phyloP scores from a whole-genome alignment of 352 stramenopile species.

The Discostella stelligera region DNA sequence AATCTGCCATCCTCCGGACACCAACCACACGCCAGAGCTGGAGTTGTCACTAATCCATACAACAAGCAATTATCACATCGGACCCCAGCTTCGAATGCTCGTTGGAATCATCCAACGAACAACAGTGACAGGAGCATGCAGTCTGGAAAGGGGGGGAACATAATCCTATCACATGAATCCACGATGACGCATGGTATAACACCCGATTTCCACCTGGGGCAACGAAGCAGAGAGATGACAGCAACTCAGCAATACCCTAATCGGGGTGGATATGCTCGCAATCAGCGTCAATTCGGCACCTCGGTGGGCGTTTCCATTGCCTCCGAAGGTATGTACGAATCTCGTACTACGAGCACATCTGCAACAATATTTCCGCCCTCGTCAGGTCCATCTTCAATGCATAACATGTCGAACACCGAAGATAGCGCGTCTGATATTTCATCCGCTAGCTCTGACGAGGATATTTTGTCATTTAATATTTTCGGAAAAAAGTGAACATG shows the following conservation, averaged over 20 bases:
- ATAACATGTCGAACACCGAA: neutral
- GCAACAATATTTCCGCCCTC: neutral
- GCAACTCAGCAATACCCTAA: conserved; percentile 10
- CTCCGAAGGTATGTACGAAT: conserved; percentile 13
- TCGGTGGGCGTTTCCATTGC: conserved; percentile 32
- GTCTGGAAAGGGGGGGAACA: neutral
- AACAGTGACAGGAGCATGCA: neutral
- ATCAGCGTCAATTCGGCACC: conserved; percentile 53
- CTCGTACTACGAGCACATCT: neutral
- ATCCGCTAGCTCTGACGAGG: conserved; percentile 31
- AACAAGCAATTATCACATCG: conserved; percentile 11
- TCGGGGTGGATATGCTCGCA: conserved; percentile 26
- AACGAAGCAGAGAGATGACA: conserved; percentile 1
- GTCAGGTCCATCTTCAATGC: neutral
- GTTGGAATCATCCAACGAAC: conserved; percentile 1
- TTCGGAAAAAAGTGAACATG: conserved; percentile 36
- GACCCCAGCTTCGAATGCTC: conserved; percentile 1
- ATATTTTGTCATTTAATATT: conserved; percentile 41
- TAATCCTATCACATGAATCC: conserved; percentile 15
- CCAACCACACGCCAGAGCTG: neutral
- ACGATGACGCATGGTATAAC: conserved; percentile 23
- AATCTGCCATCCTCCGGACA: conserved; percentile 9
- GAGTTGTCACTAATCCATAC: conserved; percentile 13
- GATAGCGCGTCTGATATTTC: conserved; percentile 15
- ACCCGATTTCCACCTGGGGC: conserved; percentile 6